Conservation (phyloP, 192 early-diverging fungal genomes). For the Entophlyctis luteolus region DNA sequence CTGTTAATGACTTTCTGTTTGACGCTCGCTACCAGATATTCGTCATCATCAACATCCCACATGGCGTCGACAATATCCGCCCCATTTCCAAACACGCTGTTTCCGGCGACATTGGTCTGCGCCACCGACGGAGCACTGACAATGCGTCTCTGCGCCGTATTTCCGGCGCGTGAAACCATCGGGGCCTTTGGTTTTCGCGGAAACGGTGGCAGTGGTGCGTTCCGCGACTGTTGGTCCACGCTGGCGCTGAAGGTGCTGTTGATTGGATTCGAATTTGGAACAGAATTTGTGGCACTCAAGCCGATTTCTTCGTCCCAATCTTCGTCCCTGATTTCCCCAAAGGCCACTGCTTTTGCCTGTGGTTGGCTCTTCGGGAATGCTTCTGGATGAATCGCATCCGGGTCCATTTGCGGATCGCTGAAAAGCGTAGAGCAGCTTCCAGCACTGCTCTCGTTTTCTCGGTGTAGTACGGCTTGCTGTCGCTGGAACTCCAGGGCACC, state of each 20-base stretch:
- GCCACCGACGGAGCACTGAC: constrained; percentile 24
- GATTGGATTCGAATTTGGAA: too few species aligned
- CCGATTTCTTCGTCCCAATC: constrained; percentile 35
- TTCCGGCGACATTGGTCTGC: neutral
- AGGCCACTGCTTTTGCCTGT: too few species aligned
- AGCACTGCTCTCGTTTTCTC: too few species aligned
- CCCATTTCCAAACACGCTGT: neutral
- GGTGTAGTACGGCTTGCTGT: too few species aligned
- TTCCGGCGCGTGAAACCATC: neutral
- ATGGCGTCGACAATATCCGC: constrained; percentile 20
- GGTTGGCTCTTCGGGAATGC: too few species aligned
- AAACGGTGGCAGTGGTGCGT: constrained; percentile 5
- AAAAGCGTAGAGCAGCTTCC: too few species aligned
- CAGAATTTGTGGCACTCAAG: constrained; percentile 3
- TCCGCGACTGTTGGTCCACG: too few species aligned
- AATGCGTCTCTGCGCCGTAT: constrained; percentile 1
- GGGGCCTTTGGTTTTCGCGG: neutral
- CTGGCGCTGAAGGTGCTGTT: too few species aligned
- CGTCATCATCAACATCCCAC: constrained; percentile 9
- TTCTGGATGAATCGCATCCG: too few species aligned
- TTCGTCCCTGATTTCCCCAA: too few species aligned
- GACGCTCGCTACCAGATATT: constrained; percentile 12
- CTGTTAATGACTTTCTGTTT: constrained; percentile 9
- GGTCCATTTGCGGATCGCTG: too few species aligned
- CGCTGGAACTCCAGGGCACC: constrained; percentile 4